Evolutionary conservation across 2,329 filamentous ascomycete genomes (phyloP).

Genomic region (Alternaria ventricosa): DNA sequence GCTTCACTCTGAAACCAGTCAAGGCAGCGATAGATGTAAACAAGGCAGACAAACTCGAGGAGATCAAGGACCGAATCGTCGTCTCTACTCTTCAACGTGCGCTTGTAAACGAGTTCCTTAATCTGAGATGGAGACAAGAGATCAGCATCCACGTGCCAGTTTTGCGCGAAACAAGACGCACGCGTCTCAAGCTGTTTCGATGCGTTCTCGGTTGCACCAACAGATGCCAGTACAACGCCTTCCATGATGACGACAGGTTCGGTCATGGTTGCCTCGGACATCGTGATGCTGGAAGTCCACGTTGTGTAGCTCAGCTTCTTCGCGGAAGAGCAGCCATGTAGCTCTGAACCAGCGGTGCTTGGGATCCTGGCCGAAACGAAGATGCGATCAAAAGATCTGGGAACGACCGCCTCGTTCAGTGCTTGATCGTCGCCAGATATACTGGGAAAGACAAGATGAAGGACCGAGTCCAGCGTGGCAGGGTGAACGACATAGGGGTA

Average conservation of each 20-base stretch:
- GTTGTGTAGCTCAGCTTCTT: constrained; percentile 14
- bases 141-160: constrained; percentile 11
- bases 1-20: constrained; percentile 8
- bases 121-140: constrained; percentile 3
- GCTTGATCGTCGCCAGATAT: constrained; percentile 14
- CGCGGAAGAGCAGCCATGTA: constrained; percentile 5
- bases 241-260: constrained; percentile 8
- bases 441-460: constrained; percentile 12
- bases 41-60: constrained; percentile 6
- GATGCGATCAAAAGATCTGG: constrained; percentile 6
- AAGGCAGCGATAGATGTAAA: constrained; percentile 8
- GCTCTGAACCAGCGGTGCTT: not conserved
- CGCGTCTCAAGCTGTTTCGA: constrained; percentile 6
- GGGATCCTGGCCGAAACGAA: constrained; percentile 1
- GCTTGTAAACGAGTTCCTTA: constrained; percentile 6
- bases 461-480: constrained; percentile 9
- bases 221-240: constrained; percentile 4
- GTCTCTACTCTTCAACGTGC: constrained; percentile 11
- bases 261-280: constrained; percentile 3
- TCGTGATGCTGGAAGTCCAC: constrained; percentile 5
- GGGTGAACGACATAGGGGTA: constrained; percentile 6
- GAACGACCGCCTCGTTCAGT: constrained; percentile 9
- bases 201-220: not conserved
- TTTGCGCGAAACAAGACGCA: constrained; percentile 9
- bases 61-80: constrained; percentile 11